These are phyloP conservation scores for Gossypium herbaceum DNA, from an alignment of 345 rosid genomes.

Conservation along the genomic window DNA sequence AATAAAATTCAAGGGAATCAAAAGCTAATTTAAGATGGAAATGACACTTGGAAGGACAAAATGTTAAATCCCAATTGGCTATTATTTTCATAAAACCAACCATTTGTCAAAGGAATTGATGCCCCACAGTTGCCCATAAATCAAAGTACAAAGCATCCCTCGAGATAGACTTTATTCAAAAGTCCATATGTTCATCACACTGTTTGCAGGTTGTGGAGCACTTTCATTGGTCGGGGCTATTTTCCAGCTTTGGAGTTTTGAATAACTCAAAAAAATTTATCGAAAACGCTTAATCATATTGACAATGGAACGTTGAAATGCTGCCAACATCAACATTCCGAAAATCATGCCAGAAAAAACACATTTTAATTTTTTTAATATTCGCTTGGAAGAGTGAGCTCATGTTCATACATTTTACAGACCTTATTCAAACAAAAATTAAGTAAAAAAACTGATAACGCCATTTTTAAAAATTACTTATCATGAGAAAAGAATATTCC, in stretches of 20 bases:
- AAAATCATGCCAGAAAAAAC: not conserved
- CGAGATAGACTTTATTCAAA: not conserved
- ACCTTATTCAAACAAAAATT: not conserved
- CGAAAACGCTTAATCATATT: not conserved
- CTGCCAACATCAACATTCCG: not conserved
- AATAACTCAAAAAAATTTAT: not conserved
- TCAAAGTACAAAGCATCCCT: not conserved
- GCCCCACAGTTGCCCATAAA: not conserved
- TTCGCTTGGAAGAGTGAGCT: not conserved
- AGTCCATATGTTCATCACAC: not conserved
- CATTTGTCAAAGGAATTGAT: not conserved
- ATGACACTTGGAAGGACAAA: not conserved
- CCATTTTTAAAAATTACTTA: not conserved
- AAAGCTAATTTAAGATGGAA: not conserved
- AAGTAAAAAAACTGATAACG: not conserved
- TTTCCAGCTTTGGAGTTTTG: not conserved
- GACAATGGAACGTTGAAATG: not conserved
- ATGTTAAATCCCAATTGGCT: not conserved
- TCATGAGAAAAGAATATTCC: not conserved
- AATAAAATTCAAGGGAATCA: not conserved
- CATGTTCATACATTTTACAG: not conserved
- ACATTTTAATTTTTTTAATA: not conserved
- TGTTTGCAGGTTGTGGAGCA: not conserved
- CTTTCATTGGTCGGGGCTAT: constrained; percentile 3
- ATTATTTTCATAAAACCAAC: not conserved